These are phyloP conservation scores for Aureobasidium sp. DNA, from an alignment of 2,329 filamentous ascomycete species.

Conservation along the genomic window DNA sequence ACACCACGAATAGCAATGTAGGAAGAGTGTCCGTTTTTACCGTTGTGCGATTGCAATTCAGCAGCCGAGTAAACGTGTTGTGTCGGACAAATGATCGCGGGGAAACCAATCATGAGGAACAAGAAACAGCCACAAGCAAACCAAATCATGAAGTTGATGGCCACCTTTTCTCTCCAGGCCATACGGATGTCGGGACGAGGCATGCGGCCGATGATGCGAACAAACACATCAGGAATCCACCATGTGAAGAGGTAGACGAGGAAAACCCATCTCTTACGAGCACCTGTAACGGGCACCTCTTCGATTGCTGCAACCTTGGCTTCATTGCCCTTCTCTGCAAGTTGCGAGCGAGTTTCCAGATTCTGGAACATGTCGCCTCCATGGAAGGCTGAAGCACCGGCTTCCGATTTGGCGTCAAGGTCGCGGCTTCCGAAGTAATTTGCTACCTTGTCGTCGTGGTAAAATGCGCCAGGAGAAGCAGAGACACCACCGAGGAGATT, in stretches of 20 bases:
- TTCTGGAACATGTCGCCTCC: conserved; percentile 98
- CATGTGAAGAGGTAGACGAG: conserved; percentile 77
- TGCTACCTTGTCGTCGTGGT: conserved; percentile 65
- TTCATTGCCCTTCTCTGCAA: conserved; percentile 91
- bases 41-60: conserved; percentile 67
- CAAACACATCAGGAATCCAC: conserved; percentile 75
- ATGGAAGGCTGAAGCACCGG: conserved; percentile 81
- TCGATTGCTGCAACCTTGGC: conserved; percentile 87
- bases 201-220: conserved; percentile 72
- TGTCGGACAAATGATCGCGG: conserved; percentile 77
- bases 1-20: conserved; percentile 80
- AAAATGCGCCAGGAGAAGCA: conserved; percentile 49
- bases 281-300: conserved; percentile 64
- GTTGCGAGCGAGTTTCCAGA: conserved; percentile 83
- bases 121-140: conserved; percentile 64
- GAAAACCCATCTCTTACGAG: conserved; percentile 84
- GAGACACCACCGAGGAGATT: conserved; percentile 42
- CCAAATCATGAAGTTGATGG: conserved; percentile 98
- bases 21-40: conserved; percentile 54
- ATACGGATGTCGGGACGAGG: conserved; percentile 82
- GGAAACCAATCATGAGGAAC: conserved; percentile 78
- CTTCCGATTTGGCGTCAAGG: conserved; percentile 78
- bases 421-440: conserved; percentile 78
- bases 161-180: conserved; percentile 94
- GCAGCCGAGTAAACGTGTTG: conserved; percentile 76